phyloP scores from a whole-genome alignment of 169 alveolate genomes.

The Plasmodium sp. region DNA sequence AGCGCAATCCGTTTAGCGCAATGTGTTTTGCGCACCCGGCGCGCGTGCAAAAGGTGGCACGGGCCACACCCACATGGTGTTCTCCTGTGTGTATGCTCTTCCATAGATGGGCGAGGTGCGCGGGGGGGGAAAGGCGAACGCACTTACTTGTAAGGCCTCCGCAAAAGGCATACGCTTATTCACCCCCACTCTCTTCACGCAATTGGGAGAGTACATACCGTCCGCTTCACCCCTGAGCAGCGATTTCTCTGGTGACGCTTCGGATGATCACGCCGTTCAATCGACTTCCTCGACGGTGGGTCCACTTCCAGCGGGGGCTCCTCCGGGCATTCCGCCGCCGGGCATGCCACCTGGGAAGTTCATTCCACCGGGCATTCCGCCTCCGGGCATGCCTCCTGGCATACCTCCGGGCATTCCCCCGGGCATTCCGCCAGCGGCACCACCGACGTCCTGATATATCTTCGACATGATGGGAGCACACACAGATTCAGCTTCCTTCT shows the following conservation, averaged over 20 bases:
- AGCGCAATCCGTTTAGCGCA: too few species aligned
- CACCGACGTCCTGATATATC: conserved; percentile 94
- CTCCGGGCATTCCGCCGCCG: conserved; percentile 83
- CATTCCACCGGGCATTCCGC: conserved; percentile 93
- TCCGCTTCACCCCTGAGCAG: not conserved
- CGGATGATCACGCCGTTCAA: conserved; percentile 56
- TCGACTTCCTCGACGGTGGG: conserved; percentile 96
- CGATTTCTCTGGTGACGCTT: not conserved
- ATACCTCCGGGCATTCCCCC: conserved; percentile 87
- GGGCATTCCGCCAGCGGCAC: conserved; percentile 93
- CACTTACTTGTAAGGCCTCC: not conserved
- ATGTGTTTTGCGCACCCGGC: not conserved
- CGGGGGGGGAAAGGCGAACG: not conserved
- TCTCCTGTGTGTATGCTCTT: not conserved
- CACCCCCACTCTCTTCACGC: not conserved
- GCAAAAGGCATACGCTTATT: not conserved
- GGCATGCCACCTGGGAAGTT: conserved; percentile 91
- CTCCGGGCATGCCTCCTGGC: conserved; percentile 94
- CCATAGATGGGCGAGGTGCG: not conserved
- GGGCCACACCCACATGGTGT: not conserved
- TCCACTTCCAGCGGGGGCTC: conserved; percentile 85
- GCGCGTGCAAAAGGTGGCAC: not conserved
- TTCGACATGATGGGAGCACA: conserved; percentile 95
- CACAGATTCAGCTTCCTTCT: conserved; percentile 96
- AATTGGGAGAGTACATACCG: not conserved